Percentiles rank a stretch among this genome's conserved stretches.
Conservation (phyloP, 371 early-diverging fungal genomes). For the Mortierella sp. region DNA sequence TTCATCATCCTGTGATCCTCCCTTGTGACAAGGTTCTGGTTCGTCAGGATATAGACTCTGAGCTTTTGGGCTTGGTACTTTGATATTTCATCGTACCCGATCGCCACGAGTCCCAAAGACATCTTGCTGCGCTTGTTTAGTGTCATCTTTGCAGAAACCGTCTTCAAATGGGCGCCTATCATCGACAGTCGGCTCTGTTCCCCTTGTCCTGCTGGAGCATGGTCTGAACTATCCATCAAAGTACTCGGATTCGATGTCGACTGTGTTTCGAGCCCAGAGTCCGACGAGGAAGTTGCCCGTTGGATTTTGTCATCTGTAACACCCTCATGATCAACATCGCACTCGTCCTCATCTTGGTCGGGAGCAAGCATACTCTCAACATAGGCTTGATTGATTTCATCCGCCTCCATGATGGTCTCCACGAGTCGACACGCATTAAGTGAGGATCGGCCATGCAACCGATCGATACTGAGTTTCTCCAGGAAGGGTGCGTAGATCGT, state of each 20-base stretch:
- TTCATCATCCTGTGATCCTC: neutral
- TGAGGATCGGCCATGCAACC: neutral
- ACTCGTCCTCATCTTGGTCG: too few relatives aligned
- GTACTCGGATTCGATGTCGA: neutral
- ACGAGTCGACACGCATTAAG: neutral
- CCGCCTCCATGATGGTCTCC: slow-evolving; percentile 1
- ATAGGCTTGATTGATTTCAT: slow-evolving; percentile 7
- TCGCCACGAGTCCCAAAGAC: neutral
- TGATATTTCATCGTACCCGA: neutral
- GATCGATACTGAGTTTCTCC: neutral
- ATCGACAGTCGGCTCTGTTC: too few relatives aligned
- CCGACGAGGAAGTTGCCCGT: too few relatives aligned
- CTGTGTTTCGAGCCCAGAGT: too few relatives aligned
- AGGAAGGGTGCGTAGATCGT: slow-evolving; percentile 17
- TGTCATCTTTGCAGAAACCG: neutral
- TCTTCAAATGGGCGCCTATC: neutral
- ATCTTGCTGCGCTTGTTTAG: neutral
- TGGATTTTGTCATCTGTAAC: too few relatives aligned
- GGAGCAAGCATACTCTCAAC: neutral
- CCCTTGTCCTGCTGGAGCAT: too few relatives aligned
- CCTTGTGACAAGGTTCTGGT: neutral
- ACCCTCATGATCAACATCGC: too few relatives aligned
- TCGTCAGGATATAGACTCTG: neutral
- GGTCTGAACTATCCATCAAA: neutral
- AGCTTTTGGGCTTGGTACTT: neutral